Percentiles rank a stretch among this genome's conserved stretches.
Evolutionary conservation across 2,329 filamentous ascomycete genomes (phyloP).

Genomic region (Penicillium sp.): DNA sequence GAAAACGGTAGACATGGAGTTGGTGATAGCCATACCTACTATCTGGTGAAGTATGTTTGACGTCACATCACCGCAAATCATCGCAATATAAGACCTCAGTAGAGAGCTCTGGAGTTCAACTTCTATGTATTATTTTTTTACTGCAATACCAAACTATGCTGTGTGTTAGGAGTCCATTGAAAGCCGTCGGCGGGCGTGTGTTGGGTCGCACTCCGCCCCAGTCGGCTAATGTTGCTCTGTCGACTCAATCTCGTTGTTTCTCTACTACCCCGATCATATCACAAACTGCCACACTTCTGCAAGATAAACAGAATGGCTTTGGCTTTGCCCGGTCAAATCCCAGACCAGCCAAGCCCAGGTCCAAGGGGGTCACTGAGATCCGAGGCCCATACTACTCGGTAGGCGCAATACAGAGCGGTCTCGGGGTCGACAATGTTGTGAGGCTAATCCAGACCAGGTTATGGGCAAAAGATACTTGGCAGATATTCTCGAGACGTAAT

Average conservation of each 20-base stretch:
- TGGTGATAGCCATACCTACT: too few species aligned
- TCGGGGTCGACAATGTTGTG: background rate
- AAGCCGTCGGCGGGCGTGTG: constrained; percentile 5
- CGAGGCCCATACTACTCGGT: constrained; percentile 55
- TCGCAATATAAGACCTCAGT: background rate
- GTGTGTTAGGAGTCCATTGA: constrained; percentile 1
- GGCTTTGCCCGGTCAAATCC: constrained; percentile 52
- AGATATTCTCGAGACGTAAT: constrained; percentile 53
- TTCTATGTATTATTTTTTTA: too few species aligned
- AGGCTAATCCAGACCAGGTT: constrained; percentile 26
- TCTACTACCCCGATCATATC: constrained; percentile 18
- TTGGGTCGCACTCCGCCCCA: constrained; percentile 5
- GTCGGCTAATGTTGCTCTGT: constrained; percentile 9
- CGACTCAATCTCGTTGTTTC: constrained; percentile 14
- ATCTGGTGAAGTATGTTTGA: constrained; percentile 20
- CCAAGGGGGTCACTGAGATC: constrained; percentile 53
- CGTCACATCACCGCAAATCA: constrained; percentile 18
- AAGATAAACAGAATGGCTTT: constrained; percentile 50
- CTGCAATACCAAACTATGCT: constrained; percentile 10
- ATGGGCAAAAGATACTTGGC: constrained; percentile 53
- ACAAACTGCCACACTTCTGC: constrained; percentile 39
- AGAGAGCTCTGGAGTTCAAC: too few species aligned
- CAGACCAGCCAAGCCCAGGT: constrained; percentile 48
- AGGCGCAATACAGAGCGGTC: constrained; percentile 11
- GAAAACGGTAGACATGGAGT: too few species aligned